phyloP scores from a whole-genome alignment of 345 rosid species.

The Syzygium jambos region DNA sequence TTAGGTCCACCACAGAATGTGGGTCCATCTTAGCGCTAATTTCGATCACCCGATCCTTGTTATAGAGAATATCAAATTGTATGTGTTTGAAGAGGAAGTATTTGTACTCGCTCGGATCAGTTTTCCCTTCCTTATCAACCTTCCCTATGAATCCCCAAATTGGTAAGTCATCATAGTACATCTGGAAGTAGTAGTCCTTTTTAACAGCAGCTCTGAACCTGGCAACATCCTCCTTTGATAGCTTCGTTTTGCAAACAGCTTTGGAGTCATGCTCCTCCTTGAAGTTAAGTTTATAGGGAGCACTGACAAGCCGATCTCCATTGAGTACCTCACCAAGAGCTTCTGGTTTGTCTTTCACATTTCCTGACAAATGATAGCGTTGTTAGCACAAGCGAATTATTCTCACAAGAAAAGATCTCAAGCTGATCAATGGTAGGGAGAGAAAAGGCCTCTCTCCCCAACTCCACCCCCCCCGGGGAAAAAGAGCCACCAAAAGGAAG shows the following conservation, averaged over 20 bases:
- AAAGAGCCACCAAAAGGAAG: no score
- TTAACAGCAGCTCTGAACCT: constrained; percentile 49
- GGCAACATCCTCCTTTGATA: constrained; percentile 49
- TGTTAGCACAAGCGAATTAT: neutral
- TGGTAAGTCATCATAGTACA: constrained; percentile 87
- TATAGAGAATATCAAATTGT: constrained; percentile 62
- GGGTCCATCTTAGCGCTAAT: constrained; percentile 67
- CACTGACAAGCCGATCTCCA: constrained; percentile 81
- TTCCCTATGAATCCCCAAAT: constrained; percentile 91
- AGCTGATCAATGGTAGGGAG: neutral
- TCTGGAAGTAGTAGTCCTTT: constrained; percentile 83
- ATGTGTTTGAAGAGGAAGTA: constrained; percentile 72
- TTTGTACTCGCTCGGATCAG: constrained; percentile 47
- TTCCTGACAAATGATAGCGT: constrained; percentile 21
- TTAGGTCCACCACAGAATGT: constrained; percentile 57
- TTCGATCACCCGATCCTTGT: constrained; percentile 73
- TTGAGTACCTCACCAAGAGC: constrained; percentile 88
- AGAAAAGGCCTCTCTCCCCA: neutral
- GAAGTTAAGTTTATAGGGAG: constrained; percentile 77
- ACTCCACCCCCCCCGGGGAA: neutral
- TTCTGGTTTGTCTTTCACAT: constrained; percentile 70
- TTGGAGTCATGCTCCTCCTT: constrained; percentile 56
- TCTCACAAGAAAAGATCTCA: neutral
- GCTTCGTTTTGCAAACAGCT: constrained; percentile 52
- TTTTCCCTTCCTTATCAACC: constrained; percentile 64